Conservation (phyloP, 2,329 filamentous ascomycete genomes). For the Colletotrichum endophyticum region DNA sequence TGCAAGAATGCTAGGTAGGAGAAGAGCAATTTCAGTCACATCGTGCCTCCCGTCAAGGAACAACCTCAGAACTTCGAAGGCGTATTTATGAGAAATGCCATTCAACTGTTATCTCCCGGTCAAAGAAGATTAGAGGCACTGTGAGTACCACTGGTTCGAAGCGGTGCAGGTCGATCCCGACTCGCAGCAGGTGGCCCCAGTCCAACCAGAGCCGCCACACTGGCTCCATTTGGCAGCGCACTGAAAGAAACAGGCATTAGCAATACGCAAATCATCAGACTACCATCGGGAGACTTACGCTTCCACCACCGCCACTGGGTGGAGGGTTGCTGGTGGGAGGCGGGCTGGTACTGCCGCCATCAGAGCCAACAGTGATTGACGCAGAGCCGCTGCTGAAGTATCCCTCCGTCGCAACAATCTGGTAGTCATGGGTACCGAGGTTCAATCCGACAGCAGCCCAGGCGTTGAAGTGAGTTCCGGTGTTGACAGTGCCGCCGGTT, state of each 20-base stretch:
- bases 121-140: slow-evolving; percentile 19
- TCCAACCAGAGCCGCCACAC: slow-evolving; percentile 27
- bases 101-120: not conserved
- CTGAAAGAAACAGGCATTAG: not conserved
- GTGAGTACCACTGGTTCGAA: slow-evolving; percentile 28
- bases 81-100: not conserved
- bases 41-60: not conserved
- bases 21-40: rapidly evolving
- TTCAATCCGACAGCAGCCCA: slow-evolving; percentile 54
- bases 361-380: slow-evolving; percentile 22
- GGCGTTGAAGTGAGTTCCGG: slow-evolving; percentile 56
- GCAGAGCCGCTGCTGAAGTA: slow-evolving; percentile 40
- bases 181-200: slow-evolving; percentile 27
- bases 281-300: not conserved
- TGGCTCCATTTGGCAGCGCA: slow-evolving; percentile 26
- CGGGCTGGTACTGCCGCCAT: not conserved
- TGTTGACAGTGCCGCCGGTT: slow-evolving; percentile 56
- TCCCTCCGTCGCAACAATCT: slow-evolving; percentile 56
- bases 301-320: not conserved
- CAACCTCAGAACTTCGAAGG: not conserved
- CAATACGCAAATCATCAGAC: rapidly evolving
- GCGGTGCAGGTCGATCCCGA: slow-evolving; percentile 25
- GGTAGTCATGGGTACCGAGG: slow-evolving; percentile 57
- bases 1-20: not conserved
- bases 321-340: slow-evolving; percentile 4